phyloP scores from a whole-genome alignment of 2,329 filamentous ascomycete genomes.

The Fusarium xylarioides region DNA sequence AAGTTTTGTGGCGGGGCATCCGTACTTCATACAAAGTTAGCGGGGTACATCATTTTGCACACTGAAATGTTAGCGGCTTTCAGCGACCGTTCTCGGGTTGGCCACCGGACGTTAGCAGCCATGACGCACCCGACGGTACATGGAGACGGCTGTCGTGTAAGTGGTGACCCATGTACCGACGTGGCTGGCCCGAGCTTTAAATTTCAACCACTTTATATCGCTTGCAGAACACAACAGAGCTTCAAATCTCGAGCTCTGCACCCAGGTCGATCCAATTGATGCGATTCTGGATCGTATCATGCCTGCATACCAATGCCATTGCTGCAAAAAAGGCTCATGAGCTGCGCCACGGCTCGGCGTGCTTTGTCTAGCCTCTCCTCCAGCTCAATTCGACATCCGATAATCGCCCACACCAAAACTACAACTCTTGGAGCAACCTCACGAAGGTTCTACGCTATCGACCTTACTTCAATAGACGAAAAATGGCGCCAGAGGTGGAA shows the following conservation, averaged over 20 bases:
- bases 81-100: constrained; percentile 33
- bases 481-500: constrained; percentile 64
- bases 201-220: constrained; percentile 8
- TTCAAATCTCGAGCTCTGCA: not conserved
- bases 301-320: constrained; percentile 42
- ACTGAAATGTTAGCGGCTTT: not conserved
- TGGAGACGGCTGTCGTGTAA: constrained; percentile 25
- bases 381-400: constrained; percentile 22
- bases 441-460: constrained; percentile 53
- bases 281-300: constrained; percentile 41
- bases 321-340: constrained; percentile 43
- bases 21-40: constrained; percentile 9
- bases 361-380: constrained; percentile 13
- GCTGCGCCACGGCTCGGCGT: constrained; percentile 35
- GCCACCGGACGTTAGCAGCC: constrained; percentile 11
- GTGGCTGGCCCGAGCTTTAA: constrained; percentile 39
- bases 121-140: constrained; percentile 37
- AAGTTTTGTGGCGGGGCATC: constrained; percentile 44
- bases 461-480: constrained; percentile 56
- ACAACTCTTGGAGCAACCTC: constrained; percentile 10
- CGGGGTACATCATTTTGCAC: constrained; percentile 33
- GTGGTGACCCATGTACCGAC: constrained; percentile 32
- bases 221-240: not conserved
- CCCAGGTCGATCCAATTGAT: constrained; percentile 9
- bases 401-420: constrained; percentile 6